phyloP scores from a whole-genome alignment of 2,329 filamentous ascomycete genomes.

The Cladosporium sp. region DNA sequence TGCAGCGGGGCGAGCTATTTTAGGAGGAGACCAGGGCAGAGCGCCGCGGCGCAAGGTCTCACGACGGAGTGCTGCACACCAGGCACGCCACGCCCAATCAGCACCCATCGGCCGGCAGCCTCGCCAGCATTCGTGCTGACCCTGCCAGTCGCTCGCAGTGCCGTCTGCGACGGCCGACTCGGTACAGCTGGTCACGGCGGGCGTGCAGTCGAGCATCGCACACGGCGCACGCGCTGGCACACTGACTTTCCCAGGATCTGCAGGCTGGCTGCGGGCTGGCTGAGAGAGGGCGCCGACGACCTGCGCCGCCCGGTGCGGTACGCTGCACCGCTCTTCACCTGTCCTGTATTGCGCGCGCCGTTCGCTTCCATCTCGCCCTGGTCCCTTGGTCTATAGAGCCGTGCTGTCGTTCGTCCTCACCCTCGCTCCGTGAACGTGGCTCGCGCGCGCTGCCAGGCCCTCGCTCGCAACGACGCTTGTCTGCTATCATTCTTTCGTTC shows the following conservation, averaged over 20 bases:
- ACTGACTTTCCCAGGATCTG: slow-evolving; percentile 2
- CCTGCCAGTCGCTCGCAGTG: neutral
- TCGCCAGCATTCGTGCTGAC: slow-evolving; percentile 6
- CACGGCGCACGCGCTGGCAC: slow-evolving; percentile 6
- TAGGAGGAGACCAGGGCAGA: neutral
- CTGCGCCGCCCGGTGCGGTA: neutral
- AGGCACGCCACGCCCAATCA: neutral
- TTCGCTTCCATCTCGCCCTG: neutral
- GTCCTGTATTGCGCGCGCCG: neutral
- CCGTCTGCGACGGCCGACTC: neutral
- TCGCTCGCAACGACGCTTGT: neutral
- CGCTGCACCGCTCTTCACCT: slow-evolving; percentile 2
- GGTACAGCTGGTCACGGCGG: neutral
- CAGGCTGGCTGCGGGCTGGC: slow-evolving; percentile 2
- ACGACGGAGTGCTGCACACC: neutral
- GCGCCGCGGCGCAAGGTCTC: neutral
- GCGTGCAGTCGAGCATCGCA: slow-evolving; percentile 1
- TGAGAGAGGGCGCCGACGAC: slow-evolving; percentile 1
- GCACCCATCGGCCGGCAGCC: neutral
- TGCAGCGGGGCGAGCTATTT: neutral
- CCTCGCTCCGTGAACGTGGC: neutral
- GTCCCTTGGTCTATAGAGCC: neutral
- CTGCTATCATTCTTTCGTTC: neutral
- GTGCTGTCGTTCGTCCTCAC: neutral
- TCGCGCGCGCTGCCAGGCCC: neutral